Evolutionary conservation across 805 yeast genomes (phyloP).

Genomic region (Blastobotrys mokoenaii): DNA sequence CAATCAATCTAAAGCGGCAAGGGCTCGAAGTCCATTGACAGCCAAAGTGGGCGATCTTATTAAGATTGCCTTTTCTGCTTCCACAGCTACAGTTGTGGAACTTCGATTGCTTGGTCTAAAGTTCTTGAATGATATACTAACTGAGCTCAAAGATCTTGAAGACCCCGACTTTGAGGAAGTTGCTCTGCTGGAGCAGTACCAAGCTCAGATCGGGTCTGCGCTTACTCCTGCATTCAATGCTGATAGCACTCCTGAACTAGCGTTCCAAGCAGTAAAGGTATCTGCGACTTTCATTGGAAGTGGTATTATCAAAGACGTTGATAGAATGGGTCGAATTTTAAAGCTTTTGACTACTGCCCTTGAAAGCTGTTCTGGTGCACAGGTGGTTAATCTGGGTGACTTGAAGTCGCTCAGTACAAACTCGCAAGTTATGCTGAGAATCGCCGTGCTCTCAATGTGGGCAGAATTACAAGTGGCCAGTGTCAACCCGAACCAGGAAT

Average conservation of each 20-base stretch:
- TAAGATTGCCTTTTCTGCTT: constrained; percentile 69
- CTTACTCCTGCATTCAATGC: constrained; percentile 74
- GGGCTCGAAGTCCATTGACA: constrained; percentile 20
- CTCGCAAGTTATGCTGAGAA: constrained; percentile 28
- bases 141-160: constrained; percentile 47
- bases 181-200: constrained; percentile 79
- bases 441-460: constrained; percentile 36
- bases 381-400: constrained; percentile 28
- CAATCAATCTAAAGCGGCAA: constrained; percentile 16
- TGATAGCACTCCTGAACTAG: constrained; percentile 65
- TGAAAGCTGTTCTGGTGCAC: constrained; percentile 40
- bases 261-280: constrained; percentile 68
- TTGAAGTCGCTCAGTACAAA: constrained; percentile 28
- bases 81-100: constrained; percentile 58
- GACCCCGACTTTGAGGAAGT: constrained; percentile 69
- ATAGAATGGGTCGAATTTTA: constrained; percentile 46
- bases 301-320: constrained; percentile 40
- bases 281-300: constrained; percentile 68
- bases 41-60: constrained; percentile 47
- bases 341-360: constrained; percentile 58
- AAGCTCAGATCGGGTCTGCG: constrained; percentile 89
- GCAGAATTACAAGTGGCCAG: constrained; percentile 30
- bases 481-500: constrained; percentile 19
- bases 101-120: constrained; percentile 59
- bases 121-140: constrained; percentile 55